Evolutionary conservation across 805 yeast genomes (phyloP).

Genomic region (Candida jianshihensis): DNA sequence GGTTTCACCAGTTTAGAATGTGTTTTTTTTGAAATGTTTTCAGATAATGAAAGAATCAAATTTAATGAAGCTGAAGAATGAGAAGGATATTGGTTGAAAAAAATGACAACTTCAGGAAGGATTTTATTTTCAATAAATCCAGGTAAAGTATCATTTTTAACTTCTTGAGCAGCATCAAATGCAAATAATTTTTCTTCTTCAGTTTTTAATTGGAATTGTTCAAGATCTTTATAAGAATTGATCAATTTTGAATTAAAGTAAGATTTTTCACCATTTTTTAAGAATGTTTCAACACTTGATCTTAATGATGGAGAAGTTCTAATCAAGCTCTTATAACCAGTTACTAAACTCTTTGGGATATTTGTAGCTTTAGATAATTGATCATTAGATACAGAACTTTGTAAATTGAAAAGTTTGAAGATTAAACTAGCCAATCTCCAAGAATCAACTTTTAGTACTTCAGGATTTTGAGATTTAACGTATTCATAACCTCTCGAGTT

Average conservation of each 20-base stretch:
- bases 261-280: constrained; percentile 19
- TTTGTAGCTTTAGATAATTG: constrained; percentile 10
- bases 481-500: background rate
- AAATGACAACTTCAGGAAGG: constrained; percentile 60
- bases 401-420: constrained; percentile 37
- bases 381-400: constrained; percentile 3
- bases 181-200: constrained; percentile 46
- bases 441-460: constrained; percentile 51
- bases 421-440: constrained; percentile 56
- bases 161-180: constrained; percentile 30
- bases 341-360: constrained; percentile 32
- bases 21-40: constrained; percentile 25
- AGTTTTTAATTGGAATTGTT: constrained; percentile 46
- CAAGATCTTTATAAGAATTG: constrained; percentile 43
- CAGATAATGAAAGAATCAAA: constrained; percentile 25
- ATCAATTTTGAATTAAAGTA: constrained; percentile 40
- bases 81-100: constrained; percentile 28
- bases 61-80: constrained; percentile 22
- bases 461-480: constrained; percentile 1
- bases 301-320: constrained; percentile 31
- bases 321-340: constrained; percentile 34
- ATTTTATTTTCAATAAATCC: constrained; percentile 53
- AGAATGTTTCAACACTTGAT: constrained; percentile 25
- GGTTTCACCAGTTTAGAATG: constrained; percentile 47
- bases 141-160: constrained; percentile 34